These are phyloP conservation scores for Wallacemonas sp. DNA, from an alignment of 208 protist genomes.

Conservation along the genomic window DNA sequence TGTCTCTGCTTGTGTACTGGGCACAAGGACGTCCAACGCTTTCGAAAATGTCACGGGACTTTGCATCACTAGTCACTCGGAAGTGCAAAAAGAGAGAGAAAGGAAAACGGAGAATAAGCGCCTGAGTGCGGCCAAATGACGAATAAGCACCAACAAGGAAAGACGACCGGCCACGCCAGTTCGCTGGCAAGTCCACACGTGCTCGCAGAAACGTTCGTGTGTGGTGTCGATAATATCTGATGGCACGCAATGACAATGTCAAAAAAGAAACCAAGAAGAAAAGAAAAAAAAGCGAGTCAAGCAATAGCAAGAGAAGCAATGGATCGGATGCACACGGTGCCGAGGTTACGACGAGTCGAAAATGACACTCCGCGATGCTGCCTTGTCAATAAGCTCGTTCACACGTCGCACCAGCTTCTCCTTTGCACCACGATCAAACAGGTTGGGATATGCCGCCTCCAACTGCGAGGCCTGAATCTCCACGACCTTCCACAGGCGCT, in stretches of 20 bases:
- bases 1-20: no score
- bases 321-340: no score
- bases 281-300: no score
- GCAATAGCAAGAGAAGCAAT: no score
- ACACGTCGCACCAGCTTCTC: conserved; percentile 44
- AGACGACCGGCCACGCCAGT: neutral
- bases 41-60: no score
- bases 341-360: conserved; percentile 59
- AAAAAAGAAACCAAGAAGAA: no score
- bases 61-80: no score
- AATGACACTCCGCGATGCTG: conserved; percentile 66
- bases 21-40: no score
- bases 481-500: conserved; percentile 51
- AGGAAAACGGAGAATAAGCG: neutral
- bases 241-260: no score
- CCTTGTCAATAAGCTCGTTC: conserved; percentile 49
- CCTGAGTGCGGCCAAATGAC: neutral
- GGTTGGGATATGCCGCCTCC: conserved; percentile 57
- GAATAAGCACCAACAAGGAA: neutral
- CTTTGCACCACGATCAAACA: conserved; percentile 69
- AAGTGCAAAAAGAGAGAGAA: neutral
- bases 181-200: neutral
- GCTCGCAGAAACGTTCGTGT: no score
- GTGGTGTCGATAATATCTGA: no score
- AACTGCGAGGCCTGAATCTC: conserved; percentile 66